Evolutionary conservation across 345 rosid genomes (phyloP), one percentile per base, ranked within the genome.

Genomic region (Draba incana): DNA sequence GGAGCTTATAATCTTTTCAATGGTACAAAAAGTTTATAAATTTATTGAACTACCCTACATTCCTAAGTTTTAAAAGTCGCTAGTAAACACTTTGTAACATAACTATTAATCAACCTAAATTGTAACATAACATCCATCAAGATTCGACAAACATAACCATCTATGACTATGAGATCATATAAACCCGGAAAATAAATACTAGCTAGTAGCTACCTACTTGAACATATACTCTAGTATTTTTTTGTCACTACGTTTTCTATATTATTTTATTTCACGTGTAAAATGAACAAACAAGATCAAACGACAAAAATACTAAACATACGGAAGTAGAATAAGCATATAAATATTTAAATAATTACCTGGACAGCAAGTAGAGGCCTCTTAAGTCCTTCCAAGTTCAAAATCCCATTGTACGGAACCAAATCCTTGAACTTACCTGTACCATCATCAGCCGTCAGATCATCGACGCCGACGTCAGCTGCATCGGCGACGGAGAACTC

Each of bases 381-480:
- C 44, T 70, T 86, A 14, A 78, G 81, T 1, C 97, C 99, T 76
- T 88, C 96, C 68, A 85, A 78, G 81, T 94, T 94, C 79, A 84
- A 57, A 70, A 94, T 66, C 42, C 79, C 85, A 61, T 75, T 82
- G 80, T 77, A 85, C 0, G 96, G 97, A 58, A 90, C 81, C 69
- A 94, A 74, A 14, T 88, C 92, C 79, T 83, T 87, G 66, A 91
- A 74, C 41, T 62, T 64, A 28, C 30, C 56, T 0, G 90, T 75
- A 13, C 87, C 91, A 6, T 89, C 93, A 62, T 85, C 92, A 14
- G 52, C 84, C 62, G 83, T 84, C 52, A 94, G 84, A 74, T 89
- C 93, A 27, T 78, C 88, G 2, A 91, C 84, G 23, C 81, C 38
- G 41, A 89, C 72, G 57, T 79, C 91, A 15, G 77, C 83, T 4